Percentiles rank a stretch among this genome's conserved stretches.
phyloP scores from a whole-genome alignment of 2,329 filamentous ascomycete genomes.

The Aspergillus unguis region DNA sequence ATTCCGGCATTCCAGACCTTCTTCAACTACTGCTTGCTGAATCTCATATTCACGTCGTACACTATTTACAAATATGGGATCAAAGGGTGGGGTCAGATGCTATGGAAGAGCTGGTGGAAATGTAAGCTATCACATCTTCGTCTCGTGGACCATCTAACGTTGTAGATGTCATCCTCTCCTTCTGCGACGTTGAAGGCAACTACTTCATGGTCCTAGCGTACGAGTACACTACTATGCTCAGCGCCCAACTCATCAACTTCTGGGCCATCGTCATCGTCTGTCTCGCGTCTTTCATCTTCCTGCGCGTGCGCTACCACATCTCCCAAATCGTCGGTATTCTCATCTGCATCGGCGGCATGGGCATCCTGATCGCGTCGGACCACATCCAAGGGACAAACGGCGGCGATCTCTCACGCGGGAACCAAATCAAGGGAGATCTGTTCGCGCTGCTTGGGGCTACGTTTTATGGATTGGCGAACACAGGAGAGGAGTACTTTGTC shows the following conservation, averaged over 20 bases:
- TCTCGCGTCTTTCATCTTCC: conserved; percentile 72
- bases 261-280: conserved; percentile 97
- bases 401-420: conserved; percentile 53
- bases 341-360: conserved; percentile 86
- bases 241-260: conserved; percentile 94
- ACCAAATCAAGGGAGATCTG: conserved; percentile 85
- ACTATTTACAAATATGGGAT: conserved; percentile 77
- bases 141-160: neutral
- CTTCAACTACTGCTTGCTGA: conserved; percentile 88
- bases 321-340: conserved; percentile 84
- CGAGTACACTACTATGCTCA: conserved; percentile 85
- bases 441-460: conserved; percentile 87
- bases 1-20: conserved; percentile 95
- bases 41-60: conserved; percentile 74
- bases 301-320: conserved; percentile 84
- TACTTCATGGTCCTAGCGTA: conserved; percentile 97
- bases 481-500: conserved; percentile 92
- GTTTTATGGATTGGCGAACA: conserved; percentile 86
- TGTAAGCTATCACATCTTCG: conserved; percentile 44
- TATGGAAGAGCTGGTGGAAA: conserved; percentile 78
- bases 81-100: conserved; percentile 62
- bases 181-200: conserved; percentile 93
- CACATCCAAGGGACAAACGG: conserved; percentile 73
- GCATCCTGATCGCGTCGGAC: conserved; percentile 80
- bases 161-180: conserved; percentile 75